Evolutionary conservation across 345 rosid genomes (phyloP), one percentile per base, ranked within the genome.

Genomic region (Arabis hirsuta): DNA sequence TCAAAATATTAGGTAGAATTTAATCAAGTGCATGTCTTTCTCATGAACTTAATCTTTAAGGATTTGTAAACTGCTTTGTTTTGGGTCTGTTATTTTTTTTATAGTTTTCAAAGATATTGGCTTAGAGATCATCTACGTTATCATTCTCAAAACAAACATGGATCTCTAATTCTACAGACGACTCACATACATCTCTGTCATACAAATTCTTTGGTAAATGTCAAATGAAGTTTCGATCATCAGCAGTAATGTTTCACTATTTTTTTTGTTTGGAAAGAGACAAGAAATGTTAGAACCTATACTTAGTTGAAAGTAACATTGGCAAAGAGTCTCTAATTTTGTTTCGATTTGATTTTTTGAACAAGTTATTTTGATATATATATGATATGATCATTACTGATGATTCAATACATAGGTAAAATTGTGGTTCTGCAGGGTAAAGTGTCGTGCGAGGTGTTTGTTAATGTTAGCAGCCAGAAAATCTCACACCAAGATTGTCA

Each of bases 381-480:
- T 29, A 44, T 44, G 72, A n/a, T 13, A 45, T 57, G 57, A 9
- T 6, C 14, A 46, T 59, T 39, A 26, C 7, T 16, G 48, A 39
- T 66, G 67, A 48, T 13, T 47, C 48, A 48, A 42, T 38, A 24
- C 11, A 38, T 46, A 51, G 58, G 39, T 39, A 39, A 36, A 55
- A 46, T 24, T 71, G 57, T 79, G 55, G 80, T 9, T 38, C 12
- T 56, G 31, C 80, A 94, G 96, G 91, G 83, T 48, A 83, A 81
- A 76, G 87, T 86, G 55, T 81, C 87, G 0, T 89, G 97, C 56
- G 91, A 91, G 76, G 86, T 91, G 45, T 83, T 75, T 72, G 95
- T 85, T 50, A 88, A 85, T 79, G 77, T 83, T 55, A 76, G 68
- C 66, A 77, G 80, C 67, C 92, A 91, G 84, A 82, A 86, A 20